Conservation (phyloP, 1,284 basidiomycete species). For the Pyrrhoderma lamaoense region DNA sequence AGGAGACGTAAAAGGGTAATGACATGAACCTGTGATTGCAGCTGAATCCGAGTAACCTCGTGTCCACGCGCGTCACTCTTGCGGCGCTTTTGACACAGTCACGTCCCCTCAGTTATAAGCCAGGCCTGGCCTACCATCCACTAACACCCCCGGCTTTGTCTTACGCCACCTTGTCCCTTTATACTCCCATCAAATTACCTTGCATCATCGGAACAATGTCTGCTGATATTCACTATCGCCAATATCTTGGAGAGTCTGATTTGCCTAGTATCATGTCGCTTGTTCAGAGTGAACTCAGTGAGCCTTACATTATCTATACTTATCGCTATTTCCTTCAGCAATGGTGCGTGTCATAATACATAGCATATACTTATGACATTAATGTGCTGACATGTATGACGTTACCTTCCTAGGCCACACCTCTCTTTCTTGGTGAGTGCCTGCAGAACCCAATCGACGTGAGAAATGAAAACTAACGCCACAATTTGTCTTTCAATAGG, state of each 20-base stretch:
- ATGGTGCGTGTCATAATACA: conserved; percentile 35
- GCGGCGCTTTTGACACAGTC: conserved; percentile 1
- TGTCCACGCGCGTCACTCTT: not conserved
- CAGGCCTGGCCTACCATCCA: not conserved
- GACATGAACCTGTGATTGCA: not conserved
- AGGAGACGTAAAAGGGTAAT: not conserved
- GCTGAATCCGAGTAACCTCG: not conserved
- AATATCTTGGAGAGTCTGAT: conserved; percentile 33
- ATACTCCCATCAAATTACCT: no score
- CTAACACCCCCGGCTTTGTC: not conserved
- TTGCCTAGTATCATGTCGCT: conserved; percentile 34
- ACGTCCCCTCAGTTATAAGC: not conserved
- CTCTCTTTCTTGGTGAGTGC: conserved; percentile 80
- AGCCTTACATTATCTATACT: conserved; percentile 50
- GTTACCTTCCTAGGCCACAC: conserved; percentile 65
- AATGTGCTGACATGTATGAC: not conserved
- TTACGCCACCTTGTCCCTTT: no score
- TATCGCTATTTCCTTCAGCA: conserved; percentile 48
- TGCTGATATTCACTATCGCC: conserved; percentile 24
- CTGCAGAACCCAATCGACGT: not conserved
- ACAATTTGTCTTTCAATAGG: conserved; percentile 31
- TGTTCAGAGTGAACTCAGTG: conserved; percentile 42
- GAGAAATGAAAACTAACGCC: not conserved
- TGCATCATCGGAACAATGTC: not conserved
- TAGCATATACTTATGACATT: not conserved